These are phyloP conservation scores for Corchorus capsularis DNA, from an alignment of 345 rosid genomes.

Conservation along the genomic window DNA sequence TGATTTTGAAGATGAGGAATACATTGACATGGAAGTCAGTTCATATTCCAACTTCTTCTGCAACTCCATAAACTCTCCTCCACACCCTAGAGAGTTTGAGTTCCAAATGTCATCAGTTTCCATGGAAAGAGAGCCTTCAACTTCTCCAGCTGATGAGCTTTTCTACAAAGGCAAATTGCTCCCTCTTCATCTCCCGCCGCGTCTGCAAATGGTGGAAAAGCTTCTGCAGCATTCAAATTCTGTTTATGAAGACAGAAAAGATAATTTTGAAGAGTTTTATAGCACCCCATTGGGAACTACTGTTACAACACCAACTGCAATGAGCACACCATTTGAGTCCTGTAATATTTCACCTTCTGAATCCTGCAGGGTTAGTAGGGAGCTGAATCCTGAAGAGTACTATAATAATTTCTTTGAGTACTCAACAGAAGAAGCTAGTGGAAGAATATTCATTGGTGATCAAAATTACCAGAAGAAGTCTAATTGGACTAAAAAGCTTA, in stretches of 20 bases:
- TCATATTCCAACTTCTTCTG: slow-evolving; percentile 52
- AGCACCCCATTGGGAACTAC: slow-evolving; percentile 62
- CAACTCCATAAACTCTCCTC: slow-evolving; percentile 43
- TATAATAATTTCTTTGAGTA: slow-evolving; percentile 29
- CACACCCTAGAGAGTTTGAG: slow-evolving; percentile 72
- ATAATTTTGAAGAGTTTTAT: slow-evolving; percentile 51
- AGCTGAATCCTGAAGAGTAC: slow-evolving; percentile 65
- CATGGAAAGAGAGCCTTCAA: slow-evolving; percentile 42
- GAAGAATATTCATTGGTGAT: slow-evolving; percentile 26
- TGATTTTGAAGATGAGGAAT: slow-evolving; percentile 76
- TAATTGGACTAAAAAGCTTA: slow-evolving; percentile 66
- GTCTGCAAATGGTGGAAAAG: slow-evolving; percentile 68
- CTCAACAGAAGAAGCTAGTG: slow-evolving; percentile 30
- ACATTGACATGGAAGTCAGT: slow-evolving; percentile 84
- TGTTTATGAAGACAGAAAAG: slow-evolving; percentile 11
- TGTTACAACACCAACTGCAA: slow-evolving; percentile 52
- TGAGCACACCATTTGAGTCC: slow-evolving; percentile 81
- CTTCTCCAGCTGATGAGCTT: slow-evolving; percentile 92
- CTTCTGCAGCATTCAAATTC: slow-evolving; percentile 50
- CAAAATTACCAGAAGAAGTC: slow-evolving; percentile 52
- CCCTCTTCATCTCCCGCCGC: slow-evolving; percentile 82
- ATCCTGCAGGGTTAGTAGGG: slow-evolving; percentile 73
- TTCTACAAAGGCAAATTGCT: slow-evolving; percentile 96
- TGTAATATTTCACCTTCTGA: slow-evolving; percentile 78
- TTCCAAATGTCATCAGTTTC: slow-evolving; percentile 73